Percentiles rank a stretch among this genome's conserved stretches.
phyloP scores from a whole-genome alignment of 2,329 filamentous ascomycete species.

The Colletotrichum viniferum region DNA sequence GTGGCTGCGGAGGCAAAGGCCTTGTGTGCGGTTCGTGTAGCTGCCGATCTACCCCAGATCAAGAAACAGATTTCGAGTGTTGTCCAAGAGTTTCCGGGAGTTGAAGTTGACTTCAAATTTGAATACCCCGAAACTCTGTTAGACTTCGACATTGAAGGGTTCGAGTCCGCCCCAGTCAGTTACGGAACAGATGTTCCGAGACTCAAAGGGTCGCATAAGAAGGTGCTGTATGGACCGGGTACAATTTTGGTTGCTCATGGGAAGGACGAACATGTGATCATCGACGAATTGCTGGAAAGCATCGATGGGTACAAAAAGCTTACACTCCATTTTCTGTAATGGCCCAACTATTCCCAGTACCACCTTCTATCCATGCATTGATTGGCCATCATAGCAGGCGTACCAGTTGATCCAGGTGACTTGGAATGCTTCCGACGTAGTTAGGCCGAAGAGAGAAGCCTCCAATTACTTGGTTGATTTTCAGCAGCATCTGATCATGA shows the following conservation, averaged over 20 bases:
- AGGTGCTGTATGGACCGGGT: constrained; percentile 24
- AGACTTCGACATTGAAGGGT: constrained; percentile 17
- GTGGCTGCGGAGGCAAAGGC: constrained; percentile 3
- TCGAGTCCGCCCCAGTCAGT: constrained; percentile 18
- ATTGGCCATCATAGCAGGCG: too few species aligned
- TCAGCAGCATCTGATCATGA: too few species aligned
- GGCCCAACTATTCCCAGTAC: too few species aligned
- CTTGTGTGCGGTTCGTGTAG: neutral
- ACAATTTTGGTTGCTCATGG: constrained; percentile 24
- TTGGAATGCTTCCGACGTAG: too few species aligned
- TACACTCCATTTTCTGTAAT: too few species aligned
- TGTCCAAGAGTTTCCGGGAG: constrained; percentile 2
- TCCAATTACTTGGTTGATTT: too few species aligned
- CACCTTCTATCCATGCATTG: too few species aligned
- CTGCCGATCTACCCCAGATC: neutral
- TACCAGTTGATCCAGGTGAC: too few species aligned
- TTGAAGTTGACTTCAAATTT: constrained; percentile 13
- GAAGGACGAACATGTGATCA: neutral
- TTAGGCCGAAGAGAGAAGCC: too few species aligned
- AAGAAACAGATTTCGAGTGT: neutral
- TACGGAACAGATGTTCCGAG: constrained; percentile 24
- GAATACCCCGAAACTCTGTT: constrained; percentile 15
- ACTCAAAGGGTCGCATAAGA: constrained; percentile 20
- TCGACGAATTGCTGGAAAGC: neutral
- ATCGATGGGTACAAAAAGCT: neutral